Conservation (phyloP, 2,329 filamentous ascomycete genomes). For the Moelleriella libera region DNA sequence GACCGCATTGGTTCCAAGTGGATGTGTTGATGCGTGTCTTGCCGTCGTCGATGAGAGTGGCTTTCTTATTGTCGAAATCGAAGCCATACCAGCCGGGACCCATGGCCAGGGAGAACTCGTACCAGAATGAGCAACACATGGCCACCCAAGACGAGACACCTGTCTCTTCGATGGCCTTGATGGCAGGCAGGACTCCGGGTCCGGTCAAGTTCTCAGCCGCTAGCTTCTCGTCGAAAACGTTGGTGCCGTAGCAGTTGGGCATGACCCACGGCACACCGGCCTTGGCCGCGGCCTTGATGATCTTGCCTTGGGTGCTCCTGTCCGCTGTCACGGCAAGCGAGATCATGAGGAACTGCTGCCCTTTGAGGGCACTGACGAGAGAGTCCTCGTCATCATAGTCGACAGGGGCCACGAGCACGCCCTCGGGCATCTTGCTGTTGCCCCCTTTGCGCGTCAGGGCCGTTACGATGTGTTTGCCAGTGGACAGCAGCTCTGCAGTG, state of each 20-base stretch:
- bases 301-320: constrained; percentile 24
- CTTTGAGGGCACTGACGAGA: constrained; percentile 33
- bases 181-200: constrained; percentile 7
- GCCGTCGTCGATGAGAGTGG: constrained; percentile 39
- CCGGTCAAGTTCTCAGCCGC: constrained; percentile 18
- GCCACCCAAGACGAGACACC: constrained; percentile 27
- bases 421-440: constrained; percentile 24
- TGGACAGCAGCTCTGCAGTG: constrained; percentile 26
- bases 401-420: constrained; percentile 25
- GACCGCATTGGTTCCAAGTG: constrained; percentile 41
- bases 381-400: constrained; percentile 28
- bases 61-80: constrained; percentile 25
- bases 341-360: constrained; percentile 44
- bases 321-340: constrained; percentile 27
- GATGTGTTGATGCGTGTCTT: constrained; percentile 22
- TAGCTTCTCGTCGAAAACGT: constrained; percentile 33
- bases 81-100: constrained; percentile 28
- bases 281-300: constrained; percentile 33
- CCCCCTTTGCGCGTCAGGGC: constrained; percentile 34
- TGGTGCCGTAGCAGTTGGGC: constrained; percentile 29
- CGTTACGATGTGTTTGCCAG: constrained; percentile 36
- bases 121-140: constrained; percentile 41
- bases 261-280: constrained; percentile 36
- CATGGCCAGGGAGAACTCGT: constrained; percentile 32
- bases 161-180: constrained; percentile 23